A percentile compares a stretch with the other conserved stretches of the same genome.
phyloP scores from a whole-genome alignment of 805 yeast genomes.

The Wickerhamiella kazuoi region DNA sequence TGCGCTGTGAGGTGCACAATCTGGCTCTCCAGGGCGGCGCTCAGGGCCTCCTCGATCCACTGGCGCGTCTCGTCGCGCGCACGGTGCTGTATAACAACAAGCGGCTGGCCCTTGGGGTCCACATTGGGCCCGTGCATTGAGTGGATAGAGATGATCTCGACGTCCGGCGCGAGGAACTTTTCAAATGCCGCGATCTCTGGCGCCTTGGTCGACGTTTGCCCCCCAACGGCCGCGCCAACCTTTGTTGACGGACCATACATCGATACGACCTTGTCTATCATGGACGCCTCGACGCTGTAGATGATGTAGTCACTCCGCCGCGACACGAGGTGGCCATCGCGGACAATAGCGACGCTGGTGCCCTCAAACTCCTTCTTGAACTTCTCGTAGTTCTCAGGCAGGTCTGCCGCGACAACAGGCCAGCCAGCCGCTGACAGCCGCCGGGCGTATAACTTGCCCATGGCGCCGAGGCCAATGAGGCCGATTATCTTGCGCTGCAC shows the following conservation, averaged over 20 bases:
- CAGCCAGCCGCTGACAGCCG: slow-evolving; percentile 69
- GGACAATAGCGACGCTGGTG: slow-evolving; percentile 31
- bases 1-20: slow-evolving; percentile 61
- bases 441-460: slow-evolving; percentile 81
- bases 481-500: slow-evolving; percentile 45
- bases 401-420: slow-evolving; percentile 56
- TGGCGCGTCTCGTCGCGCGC: slow-evolving; percentile 36
- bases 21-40: slow-evolving; percentile 62
- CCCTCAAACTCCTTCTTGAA: slow-evolving; percentile 25
- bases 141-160: slow-evolving; percentile 71
- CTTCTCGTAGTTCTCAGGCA: slow-evolving; percentile 42
- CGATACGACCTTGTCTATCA: slow-evolving; percentile 52
- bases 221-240: slow-evolving; percentile 84
- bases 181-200: slow-evolving; percentile 85
- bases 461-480: slow-evolving; percentile 90
- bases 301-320: slow-evolving; percentile 66
- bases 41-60: slow-evolving; percentile 38
- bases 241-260: slow-evolving; percentile 73
- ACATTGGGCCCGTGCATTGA: slow-evolving; percentile 92
- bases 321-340: slow-evolving; percentile 71
- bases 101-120: slow-evolving; percentile 76
- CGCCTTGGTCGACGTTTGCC: slow-evolving; percentile 88
- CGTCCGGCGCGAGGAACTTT: slow-evolving; percentile 52
- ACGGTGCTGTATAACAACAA: slow-evolving; percentile 67
- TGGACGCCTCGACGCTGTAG: slow-evolving; percentile 87